These are phyloP conservation scores for Xylogone sp. DNA, from an alignment of 2,329 filamentous ascomycete genomes.

Conservation along the genomic window DNA sequence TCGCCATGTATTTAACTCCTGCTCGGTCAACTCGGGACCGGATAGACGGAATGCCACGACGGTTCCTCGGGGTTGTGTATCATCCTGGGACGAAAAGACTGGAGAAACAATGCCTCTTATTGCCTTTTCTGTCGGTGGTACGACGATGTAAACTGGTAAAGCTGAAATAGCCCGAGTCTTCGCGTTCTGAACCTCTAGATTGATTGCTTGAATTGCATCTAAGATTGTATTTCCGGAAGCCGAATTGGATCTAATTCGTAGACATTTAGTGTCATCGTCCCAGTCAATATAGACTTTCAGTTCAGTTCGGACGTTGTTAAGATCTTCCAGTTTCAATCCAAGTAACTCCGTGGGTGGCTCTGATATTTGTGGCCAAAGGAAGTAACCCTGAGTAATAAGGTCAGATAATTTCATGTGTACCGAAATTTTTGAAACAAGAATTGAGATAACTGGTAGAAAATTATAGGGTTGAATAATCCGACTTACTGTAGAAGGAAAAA, in stretches of 20 bases:
- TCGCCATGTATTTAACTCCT: slow-evolving; percentile 15
- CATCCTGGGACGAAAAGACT: neutral
- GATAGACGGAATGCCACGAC: slow-evolving; percentile 9
- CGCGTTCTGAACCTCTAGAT: slow-evolving; percentile 14
- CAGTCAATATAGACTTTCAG: slow-evolving; percentile 17
- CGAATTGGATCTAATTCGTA: slow-evolving; percentile 10
- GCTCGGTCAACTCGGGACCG: slow-evolving; percentile 9
- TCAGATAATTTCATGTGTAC: neutral
- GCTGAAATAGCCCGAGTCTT: slow-evolving; percentile 14
- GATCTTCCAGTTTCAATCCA: slow-evolving; percentile 14
- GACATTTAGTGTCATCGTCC: slow-evolving; percentile 6
- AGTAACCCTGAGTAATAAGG: slow-evolving; percentile 8
- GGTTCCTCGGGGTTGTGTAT: neutral
- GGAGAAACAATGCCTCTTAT: slow-evolving; percentile 12
- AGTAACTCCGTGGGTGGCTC: slow-evolving; percentile 10
- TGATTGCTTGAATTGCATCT: slow-evolving; percentile 16
- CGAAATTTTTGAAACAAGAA: too few relatives aligned
- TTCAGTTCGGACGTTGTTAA: slow-evolving; percentile 13
- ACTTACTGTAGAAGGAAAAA: neutral
- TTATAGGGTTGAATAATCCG: neutral
- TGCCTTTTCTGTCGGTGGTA: slow-evolving; percentile 15
- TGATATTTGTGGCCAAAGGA: slow-evolving; percentile 17
- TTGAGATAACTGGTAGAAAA: neutral
- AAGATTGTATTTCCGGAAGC: slow-evolving; percentile 4
- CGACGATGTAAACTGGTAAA: slow-evolving; percentile 18